Percentiles rank a stretch among this genome's conserved stretches.
phyloP scores from a whole-genome alignment of 345 rosid species.

The Populus euphratica region DNA sequence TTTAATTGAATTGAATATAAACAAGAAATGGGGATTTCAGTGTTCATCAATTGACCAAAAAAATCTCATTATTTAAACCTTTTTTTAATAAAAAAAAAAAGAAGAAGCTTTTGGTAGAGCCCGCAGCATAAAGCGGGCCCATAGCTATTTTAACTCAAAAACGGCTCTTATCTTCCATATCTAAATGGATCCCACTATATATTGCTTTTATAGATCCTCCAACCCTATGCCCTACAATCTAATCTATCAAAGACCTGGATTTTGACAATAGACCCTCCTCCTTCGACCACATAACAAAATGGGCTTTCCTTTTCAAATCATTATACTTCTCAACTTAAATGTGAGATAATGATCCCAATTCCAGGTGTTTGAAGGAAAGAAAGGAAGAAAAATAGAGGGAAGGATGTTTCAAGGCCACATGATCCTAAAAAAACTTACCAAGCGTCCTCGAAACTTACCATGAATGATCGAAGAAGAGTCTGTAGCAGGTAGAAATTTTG shows the following conservation, averaged over 20 bases:
- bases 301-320: not conserved
- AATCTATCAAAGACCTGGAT: not conserved
- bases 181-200: conserved; percentile 29
- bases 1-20: no score
- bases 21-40: no score
- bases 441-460: not conserved
- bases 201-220: conserved; percentile 5
- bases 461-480: not conserved
- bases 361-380: not conserved
- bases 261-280: not conserved
- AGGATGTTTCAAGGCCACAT: conserved; percentile 6
- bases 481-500: conserved; percentile 8
- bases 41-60: no score
- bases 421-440: not conserved
- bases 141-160: conserved; percentile 1
- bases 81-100: no score
- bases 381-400: not conserved
- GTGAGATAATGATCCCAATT: not conserved
- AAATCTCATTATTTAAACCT: no score
- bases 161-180: conserved; percentile 14
- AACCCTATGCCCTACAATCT: not conserved
- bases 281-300: conserved; percentile 1
- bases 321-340: not conserved
- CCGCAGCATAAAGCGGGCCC: no score
- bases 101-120: no score